These are phyloP conservation scores for Moesziomyces parantarcticus DNA, from an alignment of 1,284 basidiomycete genomes.

Conservation along the genomic window DNA sequence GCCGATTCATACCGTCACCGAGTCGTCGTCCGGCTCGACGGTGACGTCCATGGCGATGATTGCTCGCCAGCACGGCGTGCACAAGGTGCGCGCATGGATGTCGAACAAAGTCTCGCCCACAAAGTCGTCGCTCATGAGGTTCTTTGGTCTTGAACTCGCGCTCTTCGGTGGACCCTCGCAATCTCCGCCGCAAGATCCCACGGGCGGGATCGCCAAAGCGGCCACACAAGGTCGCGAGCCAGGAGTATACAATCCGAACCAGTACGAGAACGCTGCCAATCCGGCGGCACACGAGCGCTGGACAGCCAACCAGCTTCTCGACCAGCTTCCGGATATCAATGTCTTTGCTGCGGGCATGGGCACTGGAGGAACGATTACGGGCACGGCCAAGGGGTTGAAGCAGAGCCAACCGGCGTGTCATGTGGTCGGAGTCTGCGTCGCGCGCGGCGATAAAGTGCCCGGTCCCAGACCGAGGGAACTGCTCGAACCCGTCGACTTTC, in stretches of 20 bases:
- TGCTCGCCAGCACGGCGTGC: conserved; percentile 40
- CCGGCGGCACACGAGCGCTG: conserved; percentile 37
- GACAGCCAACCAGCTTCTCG: conserved; percentile 46
- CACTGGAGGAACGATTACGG: conserved; percentile 50
- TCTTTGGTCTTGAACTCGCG: conserved; percentile 49
- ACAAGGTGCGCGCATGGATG: conserved; percentile 38
- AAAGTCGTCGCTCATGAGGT: conserved; percentile 47
- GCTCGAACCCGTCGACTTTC: conserved; percentile 43
- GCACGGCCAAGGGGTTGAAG: conserved; percentile 31
- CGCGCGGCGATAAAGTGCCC: conserved; percentile 42
- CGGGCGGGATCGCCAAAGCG: conserved; percentile 48
- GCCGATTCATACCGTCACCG: conserved; percentile 29
- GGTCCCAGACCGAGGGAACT: conserved; percentile 42
- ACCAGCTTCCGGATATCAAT: conserved; percentile 49
- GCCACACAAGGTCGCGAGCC: conserved; percentile 22
- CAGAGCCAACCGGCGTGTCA: conserved; percentile 11
- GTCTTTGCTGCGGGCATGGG: conserved; percentile 47
- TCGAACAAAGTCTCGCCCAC: conserved; percentile 49
- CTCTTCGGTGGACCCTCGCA: conserved; percentile 54
- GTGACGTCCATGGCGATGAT: conserved; percentile 52
- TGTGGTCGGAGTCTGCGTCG: conserved; percentile 35
- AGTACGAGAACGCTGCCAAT: conserved; percentile 48
- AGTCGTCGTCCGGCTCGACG: conserved; percentile 50
- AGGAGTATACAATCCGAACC: conserved; percentile 42
- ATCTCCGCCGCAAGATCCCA: conserved; percentile 33